phyloP scores from a whole-genome alignment of 768 basidiomycete genomes.

The Cubamyces lactineus region DNA sequence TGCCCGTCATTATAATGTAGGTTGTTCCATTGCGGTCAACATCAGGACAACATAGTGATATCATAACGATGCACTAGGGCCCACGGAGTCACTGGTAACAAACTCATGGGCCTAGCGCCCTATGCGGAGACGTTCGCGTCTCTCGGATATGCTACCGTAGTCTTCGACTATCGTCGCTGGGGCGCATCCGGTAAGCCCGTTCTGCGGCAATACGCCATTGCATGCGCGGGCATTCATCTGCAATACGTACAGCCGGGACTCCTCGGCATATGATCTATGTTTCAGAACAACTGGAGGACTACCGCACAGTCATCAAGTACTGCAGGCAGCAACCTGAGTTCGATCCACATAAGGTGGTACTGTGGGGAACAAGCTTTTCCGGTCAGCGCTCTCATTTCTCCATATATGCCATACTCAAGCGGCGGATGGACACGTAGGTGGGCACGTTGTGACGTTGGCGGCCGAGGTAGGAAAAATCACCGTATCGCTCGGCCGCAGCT shows the following conservation, averaged over 20 bases:
- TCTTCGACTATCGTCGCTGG: conserved; percentile 46
- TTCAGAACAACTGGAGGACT: conserved; percentile 43
- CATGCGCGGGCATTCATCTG: background rate
- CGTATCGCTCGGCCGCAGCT: background rate
- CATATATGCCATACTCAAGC: background rate
- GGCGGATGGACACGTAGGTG: conserved; percentile 28
- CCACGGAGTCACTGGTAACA: conserved; percentile 39
- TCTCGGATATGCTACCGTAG: conserved; percentile 38
- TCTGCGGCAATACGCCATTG: background rate
- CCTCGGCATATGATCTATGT: conserved; percentile 36
- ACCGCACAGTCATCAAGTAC: conserved; percentile 40
- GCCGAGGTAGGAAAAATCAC: conserved; percentile 30
- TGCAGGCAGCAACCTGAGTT: conserved; percentile 36
- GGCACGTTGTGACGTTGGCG: conserved; percentile 37
- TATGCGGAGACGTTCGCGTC: conserved; percentile 38
- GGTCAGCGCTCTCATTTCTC: conserved; percentile 23
- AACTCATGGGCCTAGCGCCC: conserved; percentile 35
- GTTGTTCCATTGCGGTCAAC: background rate
- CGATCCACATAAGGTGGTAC: conserved; percentile 36
- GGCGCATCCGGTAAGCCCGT: conserved; percentile 37
- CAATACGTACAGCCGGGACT: conserved; percentile 33
- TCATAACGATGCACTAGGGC: conserved; percentile 30
- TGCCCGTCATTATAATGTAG: conserved; percentile 39
- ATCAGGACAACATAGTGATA: background rate
- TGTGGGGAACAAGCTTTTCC: conserved; percentile 42